phyloP scores from a whole-genome alignment of 2,329 filamentous ascomycete species.

The Aspergillus pseudoviridinutans region DNA sequence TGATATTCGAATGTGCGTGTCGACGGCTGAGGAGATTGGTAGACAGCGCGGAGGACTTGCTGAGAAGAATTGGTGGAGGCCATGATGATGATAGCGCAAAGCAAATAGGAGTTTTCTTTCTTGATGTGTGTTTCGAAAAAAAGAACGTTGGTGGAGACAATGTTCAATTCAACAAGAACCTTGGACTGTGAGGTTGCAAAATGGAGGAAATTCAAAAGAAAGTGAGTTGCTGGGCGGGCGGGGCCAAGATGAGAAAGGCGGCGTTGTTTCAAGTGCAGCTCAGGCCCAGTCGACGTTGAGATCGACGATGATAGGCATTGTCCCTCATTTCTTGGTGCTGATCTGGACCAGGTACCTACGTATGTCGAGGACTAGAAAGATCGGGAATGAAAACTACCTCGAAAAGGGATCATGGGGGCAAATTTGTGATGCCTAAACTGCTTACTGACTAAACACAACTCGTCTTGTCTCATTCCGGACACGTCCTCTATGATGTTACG shows the following conservation, averaged over 20 bases:
- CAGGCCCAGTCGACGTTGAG: neutral
- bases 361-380: neutral
- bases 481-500: slow-evolving; percentile 14
- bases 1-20: slow-evolving; percentile 31
- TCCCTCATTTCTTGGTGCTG: neutral
- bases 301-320: neutral
- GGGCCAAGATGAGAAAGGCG: neutral
- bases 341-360: neutral
- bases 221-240: slow-evolving; percentile 3
- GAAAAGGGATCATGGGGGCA: neutral
- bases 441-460: slow-evolving; percentile 1
- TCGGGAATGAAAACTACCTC: neutral
- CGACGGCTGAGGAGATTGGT: slow-evolving; percentile 25
- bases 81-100: slow-evolving; percentile 4
- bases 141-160: neutral
- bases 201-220: neutral
- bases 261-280: neutral
- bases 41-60: slow-evolving; percentile 21
- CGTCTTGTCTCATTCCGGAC: slow-evolving; percentile 1
- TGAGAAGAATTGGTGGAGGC: slow-evolving; percentile 6
- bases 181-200: neutral
- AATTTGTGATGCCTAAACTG: neutral
- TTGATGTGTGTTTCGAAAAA: neutral
- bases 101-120: neutral
- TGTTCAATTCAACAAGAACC: neutral